Conservation (phyloP, 345 rosid genomes). For the Nasturtium officinale region DNA sequence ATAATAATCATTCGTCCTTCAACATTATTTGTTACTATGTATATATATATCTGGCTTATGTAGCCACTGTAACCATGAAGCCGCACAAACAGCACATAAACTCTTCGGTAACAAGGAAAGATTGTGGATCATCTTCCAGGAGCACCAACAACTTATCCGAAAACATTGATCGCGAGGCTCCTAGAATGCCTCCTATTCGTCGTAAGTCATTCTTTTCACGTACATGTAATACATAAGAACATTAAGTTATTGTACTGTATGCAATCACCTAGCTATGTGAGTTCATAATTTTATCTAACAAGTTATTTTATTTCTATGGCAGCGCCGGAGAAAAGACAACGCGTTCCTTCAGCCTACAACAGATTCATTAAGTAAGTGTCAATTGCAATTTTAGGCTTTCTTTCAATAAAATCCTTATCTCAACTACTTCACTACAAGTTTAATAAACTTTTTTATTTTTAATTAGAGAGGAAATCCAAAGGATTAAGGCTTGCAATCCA, state of each 20-base stretch:
- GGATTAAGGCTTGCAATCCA: slow-evolving; percentile 94
- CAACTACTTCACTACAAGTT: neutral
- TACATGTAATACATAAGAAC: neutral
- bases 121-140: slow-evolving; percentile 68
- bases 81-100: slow-evolving; percentile 58
- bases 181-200: slow-evolving; percentile 76
- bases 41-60: slow-evolving; percentile 13
- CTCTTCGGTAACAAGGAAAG: slow-evolving; percentile 54
- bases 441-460: slow-evolving; percentile 7
- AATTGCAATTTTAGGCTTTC: neutral
- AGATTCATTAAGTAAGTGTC: slow-evolving; percentile 86
- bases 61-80: slow-evolving; percentile 31
- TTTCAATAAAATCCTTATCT: neutral
- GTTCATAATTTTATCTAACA: neutral
- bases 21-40: neutral
- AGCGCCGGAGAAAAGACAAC: slow-evolving; percentile 98
- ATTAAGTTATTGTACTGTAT: neutral
- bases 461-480: slow-evolving; percentile 91
- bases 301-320: slow-evolving; percentile 27
- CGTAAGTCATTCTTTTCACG: slow-evolving; percentile 53
- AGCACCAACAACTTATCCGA: slow-evolving; percentile 46
- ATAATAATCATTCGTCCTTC: neutral
- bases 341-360: slow-evolving; percentile 97
- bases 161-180: slow-evolving; percentile 57
- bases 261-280: neutral